phyloP scores from a whole-genome alignment of 441 rosid species.

The Pelargonium fulgidum region DNA sequence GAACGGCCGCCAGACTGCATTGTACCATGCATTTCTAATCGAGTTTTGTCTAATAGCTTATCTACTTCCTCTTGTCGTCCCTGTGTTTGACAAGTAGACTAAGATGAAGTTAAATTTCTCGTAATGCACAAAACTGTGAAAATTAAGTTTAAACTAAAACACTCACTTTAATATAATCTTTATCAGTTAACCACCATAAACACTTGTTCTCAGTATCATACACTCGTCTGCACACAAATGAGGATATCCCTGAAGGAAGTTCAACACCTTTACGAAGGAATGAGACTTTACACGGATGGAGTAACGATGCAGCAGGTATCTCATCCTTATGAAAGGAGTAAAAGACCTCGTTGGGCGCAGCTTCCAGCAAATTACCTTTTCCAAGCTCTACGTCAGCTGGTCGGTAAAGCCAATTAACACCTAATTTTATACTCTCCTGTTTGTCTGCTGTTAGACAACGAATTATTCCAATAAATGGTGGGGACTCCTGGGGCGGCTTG shows the following conservation, averaged over 20 bases:
- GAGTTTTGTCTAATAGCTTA: slow-evolving; percentile 57
- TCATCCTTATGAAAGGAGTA: slow-evolving; percentile 91
- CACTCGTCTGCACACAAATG: slow-evolving; percentile 78
- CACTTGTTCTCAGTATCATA: slow-evolving; percentile 66
- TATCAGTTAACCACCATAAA: slow-evolving; percentile 94
- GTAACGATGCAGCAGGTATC: slow-evolving; percentile 69
- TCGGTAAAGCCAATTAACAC: slow-evolving; percentile 86
- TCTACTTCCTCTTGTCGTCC: slow-evolving; percentile 79
- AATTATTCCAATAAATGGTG: slow-evolving; percentile 74
- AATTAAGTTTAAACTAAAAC: not conserved
- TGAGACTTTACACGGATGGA: slow-evolving; percentile 86
- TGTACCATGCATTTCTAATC: slow-evolving; percentile 70
- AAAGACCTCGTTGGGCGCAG: slow-evolving; percentile 86
- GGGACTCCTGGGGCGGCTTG: slow-evolving; percentile 65
- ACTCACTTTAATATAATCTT: slow-evolving; percentile 75
- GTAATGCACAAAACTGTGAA: not conserved
- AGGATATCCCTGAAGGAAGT: slow-evolving; percentile 69
- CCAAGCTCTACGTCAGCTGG: slow-evolving; percentile 79
- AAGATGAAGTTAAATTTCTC: not conserved
- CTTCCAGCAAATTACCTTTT: slow-evolving; percentile 73
- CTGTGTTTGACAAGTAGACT: slow-evolving; percentile 26
- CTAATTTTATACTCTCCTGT: slow-evolving; percentile 45
- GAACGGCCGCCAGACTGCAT: slow-evolving; percentile 77
- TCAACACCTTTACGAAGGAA: slow-evolving; percentile 72
- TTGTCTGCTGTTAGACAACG: slow-evolving; percentile 41